Percentiles rank a stretch among this genome's conserved stretches.
These are phyloP conservation scores for Niveomyces coronatus DNA, from an alignment of 2,329 filamentous ascomycete species.

Conservation along the genomic window DNA sequence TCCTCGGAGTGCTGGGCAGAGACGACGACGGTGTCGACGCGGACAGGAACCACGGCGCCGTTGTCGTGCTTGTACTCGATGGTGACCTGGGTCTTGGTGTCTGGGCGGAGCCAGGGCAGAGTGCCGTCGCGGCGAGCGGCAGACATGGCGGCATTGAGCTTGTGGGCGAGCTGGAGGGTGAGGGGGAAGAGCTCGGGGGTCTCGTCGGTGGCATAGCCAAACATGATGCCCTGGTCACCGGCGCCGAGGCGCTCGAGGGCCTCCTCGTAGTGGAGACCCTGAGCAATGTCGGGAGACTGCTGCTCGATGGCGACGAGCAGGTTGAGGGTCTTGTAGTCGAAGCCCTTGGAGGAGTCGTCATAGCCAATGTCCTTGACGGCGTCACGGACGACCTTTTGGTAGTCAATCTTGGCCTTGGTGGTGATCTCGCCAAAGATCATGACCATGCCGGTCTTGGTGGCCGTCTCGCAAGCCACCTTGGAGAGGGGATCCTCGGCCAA, in stretches of 20 bases:
- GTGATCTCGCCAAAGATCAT: slow-evolving; percentile 99
- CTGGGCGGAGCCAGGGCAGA: slow-evolving; percentile 89
- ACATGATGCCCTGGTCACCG: slow-evolving; percentile 99
- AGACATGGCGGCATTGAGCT: slow-evolving; percentile 93
- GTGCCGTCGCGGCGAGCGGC: slow-evolving; percentile 76
- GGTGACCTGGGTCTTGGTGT: slow-evolving; percentile 99
- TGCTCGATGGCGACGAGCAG: slow-evolving; percentile 98
- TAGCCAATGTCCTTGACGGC: slow-evolving; percentile 99
- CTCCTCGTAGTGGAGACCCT: slow-evolving; percentile 97
- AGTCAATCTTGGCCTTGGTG: slow-evolving; percentile 91
- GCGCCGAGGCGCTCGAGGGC: slow-evolving; percentile 95
- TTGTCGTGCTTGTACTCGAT: slow-evolving; percentile 97
- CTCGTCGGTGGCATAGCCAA: slow-evolving; percentile 98
- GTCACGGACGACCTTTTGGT: slow-evolving; percentile 92
- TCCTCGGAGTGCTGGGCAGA: slow-evolving; percentile 87
- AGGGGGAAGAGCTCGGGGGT: slow-evolving; percentile 94
- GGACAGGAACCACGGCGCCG: slow-evolving; percentile 82
- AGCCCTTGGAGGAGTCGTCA: slow-evolving; percentile 93
- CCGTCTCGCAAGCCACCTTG: slow-evolving; percentile 98
- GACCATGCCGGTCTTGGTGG: slow-evolving; percentile 99
- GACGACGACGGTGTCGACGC: slow-evolving; percentile 94
- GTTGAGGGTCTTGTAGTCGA: slow-evolving; percentile 99
- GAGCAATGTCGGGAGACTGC: slow-evolving; percentile 97
- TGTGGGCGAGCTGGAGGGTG: slow-evolving; percentile 88
- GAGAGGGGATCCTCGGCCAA: slow-evolving; percentile 88